Evolutionary conservation across 2,329 filamentous ascomycete species (phyloP).

Genomic region (Phaeosphaeria sp.): DNA sequence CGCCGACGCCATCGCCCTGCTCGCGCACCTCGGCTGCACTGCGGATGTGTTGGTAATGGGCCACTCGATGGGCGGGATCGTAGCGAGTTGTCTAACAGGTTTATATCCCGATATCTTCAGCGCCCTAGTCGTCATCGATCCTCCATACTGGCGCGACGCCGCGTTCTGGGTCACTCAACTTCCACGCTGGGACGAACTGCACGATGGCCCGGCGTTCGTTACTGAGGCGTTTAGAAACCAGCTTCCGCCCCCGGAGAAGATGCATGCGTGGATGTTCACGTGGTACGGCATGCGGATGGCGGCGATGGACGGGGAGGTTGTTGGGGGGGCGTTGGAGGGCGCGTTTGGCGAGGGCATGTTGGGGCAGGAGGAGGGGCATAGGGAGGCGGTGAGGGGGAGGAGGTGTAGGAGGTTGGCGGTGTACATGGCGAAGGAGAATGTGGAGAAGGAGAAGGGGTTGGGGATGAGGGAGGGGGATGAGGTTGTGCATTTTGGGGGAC

Average conservation of each 20-base stretch:
- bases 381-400: constrained; percentile 14
- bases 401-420: constrained; percentile 15
- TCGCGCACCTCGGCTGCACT: constrained; percentile 11
- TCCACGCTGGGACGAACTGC: not conserved
- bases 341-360: constrained; percentile 9
- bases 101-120: constrained; percentile 14
- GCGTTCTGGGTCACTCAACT: constrained; percentile 8
- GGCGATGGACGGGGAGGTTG: constrained; percentile 15
- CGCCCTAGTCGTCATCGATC: constrained; percentile 22
- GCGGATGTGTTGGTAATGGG: constrained; percentile 17
- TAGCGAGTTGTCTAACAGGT: constrained; percentile 14
- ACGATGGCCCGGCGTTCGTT: constrained; percentile 1
- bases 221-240: constrained; percentile 6
- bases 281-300: constrained; percentile 17
- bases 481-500: constrained; percentile 10
- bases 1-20: constrained; percentile 15
- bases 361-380: constrained; percentile 13
- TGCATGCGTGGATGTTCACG: constrained; percentile 22
- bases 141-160: constrained; percentile 13
- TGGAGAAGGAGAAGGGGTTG: constrained; percentile 18
- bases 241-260: not conserved
- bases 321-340: constrained; percentile 5
- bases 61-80: constrained; percentile 20
- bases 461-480: constrained; percentile 14
- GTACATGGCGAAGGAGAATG: constrained; percentile 12